Base-by-base conservation (phyloP, 2,329 filamentous ascomycete genomes). In the Microsporum audouinii region DNA sequence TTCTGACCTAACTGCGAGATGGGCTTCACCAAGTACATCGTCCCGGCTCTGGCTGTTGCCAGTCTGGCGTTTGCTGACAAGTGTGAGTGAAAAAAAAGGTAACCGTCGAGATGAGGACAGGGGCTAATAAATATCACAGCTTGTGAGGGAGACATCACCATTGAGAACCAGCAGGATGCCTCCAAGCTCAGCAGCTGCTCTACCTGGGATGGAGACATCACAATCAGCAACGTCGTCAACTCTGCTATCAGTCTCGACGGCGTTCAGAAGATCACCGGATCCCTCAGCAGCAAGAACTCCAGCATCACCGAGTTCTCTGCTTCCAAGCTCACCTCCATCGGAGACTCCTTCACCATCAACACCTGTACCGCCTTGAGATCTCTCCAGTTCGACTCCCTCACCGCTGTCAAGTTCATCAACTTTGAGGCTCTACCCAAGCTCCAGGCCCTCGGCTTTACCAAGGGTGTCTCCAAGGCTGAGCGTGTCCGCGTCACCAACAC, bases 401-500 rank as follows among this genome's bases (percentile, higher is more conserved):
- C 75, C 64, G 76, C 77, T 38, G 85, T 95, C 64, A 82, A 83
- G 66, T 76, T 77, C 62, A 86, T 97, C 73, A 75, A 81, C 66
- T 91, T 88, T 82, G 78, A 82, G 62, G 87, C 88, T 67, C 83
- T 96, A 47, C 86, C 86, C 64, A 78, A 79, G 66, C 78, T 89
- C 43, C 79, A 82, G 69, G 69, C 71, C 38, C 76, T 89, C 51
- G 77, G 76, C 61, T 88, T 89, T 77, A 76, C 79, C 75, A 71
- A 81, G 79, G 72, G 82, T 76, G 80, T 97, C 69, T 84, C 81
- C 68, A 78, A 84, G 73, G 88, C 88, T 63, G 78, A 77, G 65
- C 82, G 78, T 65, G 82, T 99, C 68, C 76, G 78, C 67, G 91
- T 99, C 73, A 83, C 85, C 76, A 94, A 99, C 80, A 99, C 94